Evolutionary conservation across 2,329 filamentous ascomycete species (phyloP), one percentile per base, ranked within the genome.

Genomic region (Aspergillus sp.): DNA sequence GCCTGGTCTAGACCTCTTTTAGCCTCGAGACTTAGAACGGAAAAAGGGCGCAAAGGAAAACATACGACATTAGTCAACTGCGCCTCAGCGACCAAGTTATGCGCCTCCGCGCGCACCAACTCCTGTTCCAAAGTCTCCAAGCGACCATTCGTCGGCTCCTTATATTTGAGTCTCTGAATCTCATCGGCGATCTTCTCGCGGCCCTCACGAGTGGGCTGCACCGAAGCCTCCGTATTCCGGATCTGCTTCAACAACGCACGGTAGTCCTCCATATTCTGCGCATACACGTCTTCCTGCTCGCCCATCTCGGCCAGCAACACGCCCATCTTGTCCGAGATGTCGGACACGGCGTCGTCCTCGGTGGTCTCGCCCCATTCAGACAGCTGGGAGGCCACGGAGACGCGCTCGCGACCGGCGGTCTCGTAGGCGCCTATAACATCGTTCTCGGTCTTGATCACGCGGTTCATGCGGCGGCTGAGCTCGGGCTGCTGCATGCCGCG

Each of bases 321-420:
- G 44, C 89, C 93, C 44, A 98, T 77, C 77, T 98, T 98, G 77
- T 97, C 93, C 49, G 86, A 89, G 57, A 98, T 80, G 64, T 97
- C 93, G 44, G 82, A 88, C 60, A 97, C 77, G 44, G 83, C 81
- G 51, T 94, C 88, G 61, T 98, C 93, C 45, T 81, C 80, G 2
- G 90, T 96, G 50, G 86, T 80, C 71, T 97, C 90, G 48, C 93
- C 93, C 93, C 93, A 98, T 57, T 97, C 90, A 5, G 88, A 94
- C 40, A 98, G 80, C 73, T 97, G 91, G 7, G 83, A 82, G 10
- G 90, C 93, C 60, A 97, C 89, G 43, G 82, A 81, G 50, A 88
- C 72, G 48, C 89, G 86, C 73, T 96, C 91, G 49, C 85, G 85
- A 42, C 83, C 88, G 5, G 91, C 93, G 5, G 81, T 73, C 72